Percentiles rank a stretch among this genome's conserved stretches.
These are phyloP conservation scores for Oryza meyeriana DNA, from an alignment of 176 grass and related monocot genomes.

Conservation along the genomic window DNA sequence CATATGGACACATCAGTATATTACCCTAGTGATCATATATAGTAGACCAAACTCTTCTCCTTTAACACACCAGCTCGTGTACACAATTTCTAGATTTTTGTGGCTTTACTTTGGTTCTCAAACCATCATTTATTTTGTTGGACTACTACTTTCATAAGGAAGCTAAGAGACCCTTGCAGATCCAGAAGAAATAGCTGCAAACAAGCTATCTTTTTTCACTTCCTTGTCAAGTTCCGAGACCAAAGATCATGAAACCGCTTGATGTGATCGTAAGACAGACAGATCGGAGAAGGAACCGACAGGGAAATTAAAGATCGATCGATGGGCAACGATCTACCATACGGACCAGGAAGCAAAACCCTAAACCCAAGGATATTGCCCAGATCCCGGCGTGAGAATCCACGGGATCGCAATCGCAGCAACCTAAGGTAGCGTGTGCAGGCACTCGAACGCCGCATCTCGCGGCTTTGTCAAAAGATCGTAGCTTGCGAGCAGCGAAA, in stretches of 20 bases:
- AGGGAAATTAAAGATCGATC: neutral
- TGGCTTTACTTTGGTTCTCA: neutral
- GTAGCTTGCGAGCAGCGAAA: neutral
- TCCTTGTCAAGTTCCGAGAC: neutral
- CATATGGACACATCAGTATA: neutral
- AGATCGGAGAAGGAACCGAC: neutral
- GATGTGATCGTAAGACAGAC: neutral
- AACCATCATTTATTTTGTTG: neutral
- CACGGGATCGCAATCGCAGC: neutral
- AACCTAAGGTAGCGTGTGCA: neutral
- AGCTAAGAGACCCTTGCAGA: neutral
- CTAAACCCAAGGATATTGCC: slow-evolving; percentile 9
- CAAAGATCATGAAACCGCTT: neutral
- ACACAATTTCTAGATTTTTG: neutral
- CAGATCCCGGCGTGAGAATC: neutral
- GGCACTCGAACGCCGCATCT: neutral
- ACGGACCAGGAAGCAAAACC: slow-evolving; percentile 15
- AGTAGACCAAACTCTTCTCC: neutral
- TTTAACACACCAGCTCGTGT: neutral
- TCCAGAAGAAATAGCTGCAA: neutral
- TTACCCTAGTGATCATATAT: neutral
- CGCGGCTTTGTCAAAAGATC: neutral
- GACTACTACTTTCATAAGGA: neutral
- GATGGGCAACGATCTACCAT: neutral
- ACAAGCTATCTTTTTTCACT: neutral